These are phyloP conservation scores for Astrothelium subdiscretum DNA, from an alignment of 495 filamentous ascomycete genomes.

Conservation along the genomic window DNA sequence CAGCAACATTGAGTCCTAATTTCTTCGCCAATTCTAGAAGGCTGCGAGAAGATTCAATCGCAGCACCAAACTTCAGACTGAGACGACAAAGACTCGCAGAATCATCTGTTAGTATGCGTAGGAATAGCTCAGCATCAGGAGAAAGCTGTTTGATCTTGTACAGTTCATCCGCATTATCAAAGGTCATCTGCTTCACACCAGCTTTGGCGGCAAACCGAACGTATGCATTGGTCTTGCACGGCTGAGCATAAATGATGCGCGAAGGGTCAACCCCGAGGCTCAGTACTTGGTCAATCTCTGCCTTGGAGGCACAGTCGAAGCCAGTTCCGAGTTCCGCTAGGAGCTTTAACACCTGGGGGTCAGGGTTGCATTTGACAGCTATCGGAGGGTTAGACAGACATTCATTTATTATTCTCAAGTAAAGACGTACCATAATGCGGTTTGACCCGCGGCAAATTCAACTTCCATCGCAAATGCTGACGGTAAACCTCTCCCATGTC, in stretches of 20 bases:
- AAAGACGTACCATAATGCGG: conserved; percentile 78
- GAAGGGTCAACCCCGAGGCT: conserved; percentile 73
- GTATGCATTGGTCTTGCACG: conserved; percentile 98
- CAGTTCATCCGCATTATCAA: conserved; percentile 95
- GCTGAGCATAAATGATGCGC: conserved; percentile 97
- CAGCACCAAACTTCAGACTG: conserved; percentile 93
- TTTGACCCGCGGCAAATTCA: conserved; percentile 82
- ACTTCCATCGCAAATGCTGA: conserved; percentile 96
- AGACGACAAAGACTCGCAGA: conserved; percentile 86
- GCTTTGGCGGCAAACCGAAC: conserved; percentile 72
- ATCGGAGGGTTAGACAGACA: conserved; percentile 23
- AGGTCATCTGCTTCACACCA: conserved; percentile 96
- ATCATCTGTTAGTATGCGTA: conserved; percentile 93
- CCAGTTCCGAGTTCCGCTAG: conserved; percentile 80
- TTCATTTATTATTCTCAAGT: background rate
- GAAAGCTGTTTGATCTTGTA: conserved; percentile 91
- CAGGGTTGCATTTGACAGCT: conserved; percentile 99
- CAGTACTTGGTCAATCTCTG: conserved; percentile 86
- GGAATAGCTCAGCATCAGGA: conserved; percentile 78
- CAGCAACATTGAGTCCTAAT: conserved; percentile 88
- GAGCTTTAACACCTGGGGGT: conserved; percentile 76
- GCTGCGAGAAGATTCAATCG: conserved; percentile 62
- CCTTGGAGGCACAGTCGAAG: conserved; percentile 97
- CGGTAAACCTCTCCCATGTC: conserved; percentile 98
- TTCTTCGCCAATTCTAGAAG: conserved; percentile 73